These are phyloP conservation scores for Lagenidium sp. DNA, from an alignment of 352 stramenopile species.

Conservation along the genomic window DNA sequence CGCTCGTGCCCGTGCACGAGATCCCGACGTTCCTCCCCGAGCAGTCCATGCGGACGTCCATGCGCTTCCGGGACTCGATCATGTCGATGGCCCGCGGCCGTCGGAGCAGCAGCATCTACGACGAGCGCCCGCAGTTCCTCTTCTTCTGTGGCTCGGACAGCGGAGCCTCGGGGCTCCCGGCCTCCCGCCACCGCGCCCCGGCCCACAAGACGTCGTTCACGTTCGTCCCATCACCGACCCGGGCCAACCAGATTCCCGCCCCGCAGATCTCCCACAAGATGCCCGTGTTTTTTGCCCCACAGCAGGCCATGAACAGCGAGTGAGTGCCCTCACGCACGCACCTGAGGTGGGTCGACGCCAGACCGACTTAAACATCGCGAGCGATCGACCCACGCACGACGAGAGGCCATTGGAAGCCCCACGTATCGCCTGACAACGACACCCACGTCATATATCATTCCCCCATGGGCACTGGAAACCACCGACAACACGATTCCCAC, in stretches of 20 bases:
- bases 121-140: constrained; percentile 54
- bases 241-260: constrained; percentile 18
- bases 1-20: constrained; percentile 12
- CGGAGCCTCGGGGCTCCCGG: constrained; percentile 4
- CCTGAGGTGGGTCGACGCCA: too few species aligned
- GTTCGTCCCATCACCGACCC: constrained; percentile 13
- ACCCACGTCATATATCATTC: not conserved
- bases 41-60: not conserved
- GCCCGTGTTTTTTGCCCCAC: constrained; percentile 56
- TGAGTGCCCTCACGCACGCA: too few species aligned
- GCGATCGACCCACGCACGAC: not conserved
- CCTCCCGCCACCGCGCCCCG: constrained; percentile 1
- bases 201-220: constrained; percentile 2
- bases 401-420: not conserved
- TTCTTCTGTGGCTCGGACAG: constrained; percentile 71
- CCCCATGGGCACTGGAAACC: not conserved
- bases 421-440: not conserved
- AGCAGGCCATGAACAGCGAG: constrained; percentile 8
- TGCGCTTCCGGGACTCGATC: not conserved
- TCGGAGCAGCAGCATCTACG: constrained; percentile 22
- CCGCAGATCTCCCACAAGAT: constrained; percentile 54
- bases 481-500: not conserved
- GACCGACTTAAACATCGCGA: not conserved
- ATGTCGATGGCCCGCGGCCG: not conserved
- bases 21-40: constrained; percentile 9